Evolutionary conservation across 495 filamentous ascomycete species (phyloP).

Genomic region (Penicillium lagena): DNA sequence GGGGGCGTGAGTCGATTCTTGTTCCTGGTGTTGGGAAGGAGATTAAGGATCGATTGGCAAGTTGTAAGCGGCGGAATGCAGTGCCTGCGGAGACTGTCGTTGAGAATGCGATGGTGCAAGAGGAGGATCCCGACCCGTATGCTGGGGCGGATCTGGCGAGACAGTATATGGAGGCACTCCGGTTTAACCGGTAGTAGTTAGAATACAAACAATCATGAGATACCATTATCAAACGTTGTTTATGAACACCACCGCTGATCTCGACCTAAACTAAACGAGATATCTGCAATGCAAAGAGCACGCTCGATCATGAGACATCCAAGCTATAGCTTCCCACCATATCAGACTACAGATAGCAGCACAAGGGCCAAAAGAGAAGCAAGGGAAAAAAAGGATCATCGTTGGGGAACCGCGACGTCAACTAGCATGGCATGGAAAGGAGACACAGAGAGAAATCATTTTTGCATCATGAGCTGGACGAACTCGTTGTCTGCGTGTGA

Average conservation of each 20-base stretch:
- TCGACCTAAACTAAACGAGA: constrained; percentile 1
- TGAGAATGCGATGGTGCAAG: constrained; percentile 9
- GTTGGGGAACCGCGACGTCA: constrained; percentile 20
- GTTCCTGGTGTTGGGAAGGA: constrained; percentile 37
- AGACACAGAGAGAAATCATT: constrained; percentile 50
- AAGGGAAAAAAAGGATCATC: constrained; percentile 9
- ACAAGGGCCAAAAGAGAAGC: constrained; percentile 15
- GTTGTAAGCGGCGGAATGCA: constrained; percentile 4
- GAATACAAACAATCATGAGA: not conserved
- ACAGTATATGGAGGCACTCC: constrained; percentile 43
- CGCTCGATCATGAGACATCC: constrained; percentile 26
- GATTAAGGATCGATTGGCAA: constrained; percentile 23
- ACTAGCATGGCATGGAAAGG: constrained; percentile 27
- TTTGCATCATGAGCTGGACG: constrained; percentile 99
- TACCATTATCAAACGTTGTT: not conserved
- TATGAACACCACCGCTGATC: not conserved
- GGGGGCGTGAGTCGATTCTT: constrained; percentile 35
- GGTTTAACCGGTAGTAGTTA: constrained; percentile 32
- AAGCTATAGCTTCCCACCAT: constrained; percentile 15
- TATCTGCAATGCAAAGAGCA: constrained; percentile 19
- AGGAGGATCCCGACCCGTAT: constrained; percentile 28
- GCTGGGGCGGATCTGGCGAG: constrained; percentile 39
- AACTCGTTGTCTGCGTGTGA: constrained; percentile 89
- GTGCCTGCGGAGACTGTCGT: not conserved
- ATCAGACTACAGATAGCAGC: constrained; percentile 27